A percentile compares a stretch with the other conserved stretches of the same genome.
These are phyloP conservation scores for Polyporus arcularius DNA, from an alignment of 768 basidiomycete species.

Conservation along the genomic window DNA sequence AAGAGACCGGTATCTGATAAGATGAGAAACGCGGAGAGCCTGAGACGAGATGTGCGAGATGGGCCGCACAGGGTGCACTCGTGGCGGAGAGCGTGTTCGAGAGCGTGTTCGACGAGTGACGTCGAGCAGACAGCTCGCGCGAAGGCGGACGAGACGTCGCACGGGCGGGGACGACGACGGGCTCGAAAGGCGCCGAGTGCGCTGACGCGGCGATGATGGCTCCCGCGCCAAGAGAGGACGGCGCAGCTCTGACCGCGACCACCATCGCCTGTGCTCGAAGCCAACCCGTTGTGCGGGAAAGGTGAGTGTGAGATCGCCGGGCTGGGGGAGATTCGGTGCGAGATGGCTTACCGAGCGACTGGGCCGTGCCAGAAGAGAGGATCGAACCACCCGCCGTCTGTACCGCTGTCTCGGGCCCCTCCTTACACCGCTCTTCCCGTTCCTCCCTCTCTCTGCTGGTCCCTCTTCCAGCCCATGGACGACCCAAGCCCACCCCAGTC, in stretches of 20 bases:
- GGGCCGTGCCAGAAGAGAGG: constrained; percentile 19
- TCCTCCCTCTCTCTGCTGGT: constrained; percentile 27
- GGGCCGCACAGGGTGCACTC: background rate
- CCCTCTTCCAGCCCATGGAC: constrained; percentile 25
- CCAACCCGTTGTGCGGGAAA: background rate
- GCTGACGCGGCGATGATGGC: background rate
- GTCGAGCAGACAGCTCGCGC: background rate
- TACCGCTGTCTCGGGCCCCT: constrained; percentile 32
- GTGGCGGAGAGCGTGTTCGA: background rate
- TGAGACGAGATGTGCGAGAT: background rate
- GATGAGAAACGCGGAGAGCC: constrained; percentile 15
- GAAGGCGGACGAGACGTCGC: background rate
- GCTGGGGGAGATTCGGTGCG: constrained; percentile 9
- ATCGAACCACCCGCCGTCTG: constrained; percentile 17
- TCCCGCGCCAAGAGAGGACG: no score
- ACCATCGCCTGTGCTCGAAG: background rate
- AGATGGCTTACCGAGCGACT: constrained; percentile 23
- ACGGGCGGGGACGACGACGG: background rate
- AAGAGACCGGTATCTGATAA: constrained; percentile 17
- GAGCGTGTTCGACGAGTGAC: background rate
- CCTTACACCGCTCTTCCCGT: constrained; percentile 30
- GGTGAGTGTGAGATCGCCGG: background rate
- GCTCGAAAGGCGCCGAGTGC: background rate
- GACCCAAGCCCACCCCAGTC: constrained; percentile 3
- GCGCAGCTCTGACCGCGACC: background rate